Conservation (phyloP, 257 asterid species). For the Galeopsis tetrahit region DNA sequence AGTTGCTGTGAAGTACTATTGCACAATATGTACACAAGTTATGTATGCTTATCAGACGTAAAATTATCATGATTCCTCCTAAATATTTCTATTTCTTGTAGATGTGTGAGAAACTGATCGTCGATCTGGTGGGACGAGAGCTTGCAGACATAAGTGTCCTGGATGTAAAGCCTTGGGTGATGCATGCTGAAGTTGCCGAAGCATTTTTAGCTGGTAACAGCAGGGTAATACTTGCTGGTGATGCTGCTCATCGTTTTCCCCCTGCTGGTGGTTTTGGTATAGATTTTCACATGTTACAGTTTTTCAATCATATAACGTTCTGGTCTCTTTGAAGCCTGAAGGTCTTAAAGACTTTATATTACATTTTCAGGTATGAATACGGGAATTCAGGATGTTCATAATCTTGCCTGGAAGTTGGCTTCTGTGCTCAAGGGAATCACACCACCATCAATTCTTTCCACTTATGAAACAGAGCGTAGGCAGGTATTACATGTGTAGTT, state of each 20-base stretch:
- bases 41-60: neutral
- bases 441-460: conserved; percentile 64
- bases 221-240: conserved; percentile 87
- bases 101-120: conserved; percentile 76
- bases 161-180: conserved; percentile 96
- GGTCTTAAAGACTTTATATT: conserved; percentile 18
- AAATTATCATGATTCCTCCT: conserved; percentile 26
- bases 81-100: conserved; percentile 41
- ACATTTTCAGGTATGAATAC: conserved; percentile 85
- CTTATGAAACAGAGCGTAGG: conserved; percentile 87
- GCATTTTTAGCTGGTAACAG: conserved; percentile 58
- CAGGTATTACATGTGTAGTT: conserved; percentile 53
- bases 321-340: conserved; percentile 15
- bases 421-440: conserved; percentile 67
- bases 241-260: conserved; percentile 97
- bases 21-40: conserved; percentile 1
- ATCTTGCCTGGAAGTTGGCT: conserved; percentile 97
- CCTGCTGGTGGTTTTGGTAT: conserved; percentile 99
- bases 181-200: conserved; percentile 98
- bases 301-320: conserved; percentile 12
- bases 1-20: conserved; percentile 4
- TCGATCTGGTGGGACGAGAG: conserved; percentile 81
- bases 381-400: conserved; percentile 97
- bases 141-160: conserved; percentile 73
- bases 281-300: neutral